Percentiles rank a stretch among this genome's conserved stretches.
Conservation (phyloP, 768 basidiomycete species). For the Termitomyces sp. region DNA sequence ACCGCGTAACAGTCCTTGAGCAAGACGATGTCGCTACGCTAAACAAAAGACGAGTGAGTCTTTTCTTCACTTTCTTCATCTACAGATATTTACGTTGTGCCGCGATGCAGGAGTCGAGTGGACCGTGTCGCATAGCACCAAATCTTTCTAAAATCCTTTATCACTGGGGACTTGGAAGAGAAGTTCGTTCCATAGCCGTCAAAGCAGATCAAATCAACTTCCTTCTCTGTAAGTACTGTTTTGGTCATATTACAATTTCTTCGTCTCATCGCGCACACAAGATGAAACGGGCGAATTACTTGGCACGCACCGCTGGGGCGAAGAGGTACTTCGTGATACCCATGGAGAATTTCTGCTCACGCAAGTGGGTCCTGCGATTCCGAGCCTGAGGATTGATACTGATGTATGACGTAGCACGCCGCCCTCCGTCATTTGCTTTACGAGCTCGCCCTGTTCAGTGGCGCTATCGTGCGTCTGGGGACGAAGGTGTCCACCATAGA, state of each 20-base stretch:
- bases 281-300: conserved; percentile 44
- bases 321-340: conserved; percentile 41
- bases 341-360: conserved; percentile 28
- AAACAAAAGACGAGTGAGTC: conserved; percentile 1
- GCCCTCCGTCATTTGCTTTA: conserved; percentile 46
- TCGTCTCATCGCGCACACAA: conserved; percentile 16
- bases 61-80: not conserved
- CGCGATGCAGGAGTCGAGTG: conserved; percentile 11
- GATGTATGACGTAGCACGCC: conserved; percentile 29
- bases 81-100: not conserved
- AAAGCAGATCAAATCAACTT: conserved; percentile 15
- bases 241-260: not conserved
- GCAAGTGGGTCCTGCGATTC: conserved; percentile 25
- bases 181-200: conserved; percentile 13
- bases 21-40: conserved; percentile 12
- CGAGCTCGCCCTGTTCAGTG: conserved; percentile 33
- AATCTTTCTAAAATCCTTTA: conserved; percentile 51
- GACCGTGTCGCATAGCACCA: conserved; percentile 34
- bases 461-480: conserved; percentile 34
- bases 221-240: conserved; percentile 2
- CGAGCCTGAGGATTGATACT: not conserved
- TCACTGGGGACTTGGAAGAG: conserved; percentile 41
- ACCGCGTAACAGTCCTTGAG: conserved; percentile 50
- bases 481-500: conserved; percentile 24
- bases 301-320: conserved; percentile 44